A percentile compares a stretch with the other conserved stretches of the same genome.
Conservation (phyloP, 805 yeast genomes). For the Wickerhamomyces bovis region DNA sequence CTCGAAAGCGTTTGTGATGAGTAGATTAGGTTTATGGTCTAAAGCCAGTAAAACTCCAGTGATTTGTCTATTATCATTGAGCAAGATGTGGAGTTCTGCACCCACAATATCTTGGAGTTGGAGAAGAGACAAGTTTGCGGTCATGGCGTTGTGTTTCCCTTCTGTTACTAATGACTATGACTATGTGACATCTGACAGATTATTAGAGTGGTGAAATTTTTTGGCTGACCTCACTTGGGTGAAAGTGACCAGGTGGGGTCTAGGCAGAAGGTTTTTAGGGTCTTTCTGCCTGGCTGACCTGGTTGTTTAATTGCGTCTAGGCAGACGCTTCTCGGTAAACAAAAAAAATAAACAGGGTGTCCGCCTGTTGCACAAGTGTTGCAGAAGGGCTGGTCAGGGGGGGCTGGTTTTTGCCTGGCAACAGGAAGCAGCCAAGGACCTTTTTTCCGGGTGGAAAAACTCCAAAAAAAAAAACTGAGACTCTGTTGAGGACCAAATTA, state of each 20-base stretch:
- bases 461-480: too few relatives aligned
- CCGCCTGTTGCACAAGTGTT: not conserved
- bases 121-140: not conserved
- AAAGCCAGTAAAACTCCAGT: slow-evolving; percentile 20
- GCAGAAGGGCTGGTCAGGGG: too few relatives aligned
- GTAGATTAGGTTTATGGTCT: slow-evolving; percentile 23
- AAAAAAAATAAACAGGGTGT: not conserved
- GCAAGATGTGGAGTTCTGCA: slow-evolving; percentile 7
- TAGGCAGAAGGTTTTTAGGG: too few relatives aligned
- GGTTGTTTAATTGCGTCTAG: not conserved
- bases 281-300: not conserved
- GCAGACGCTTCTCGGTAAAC: not conserved
- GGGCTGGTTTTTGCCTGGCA: too few relatives aligned
- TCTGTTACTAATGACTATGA: too few relatives aligned
- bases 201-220: too few relatives aligned
- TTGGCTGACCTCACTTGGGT: too few relatives aligned
- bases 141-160: not conserved
- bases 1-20: slow-evolving; percentile 19
- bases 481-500: too few relatives aligned
- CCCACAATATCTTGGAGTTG: slow-evolving; percentile 18
- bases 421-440: too few relatives aligned
- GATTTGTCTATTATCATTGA: slow-evolving; percentile 15
- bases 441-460: too few relatives aligned
- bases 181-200: too few relatives aligned
- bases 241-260: too few relatives aligned